Base-by-base conservation (phyloP, 257 asterid genomes). In the Striga asiatica region DNA sequence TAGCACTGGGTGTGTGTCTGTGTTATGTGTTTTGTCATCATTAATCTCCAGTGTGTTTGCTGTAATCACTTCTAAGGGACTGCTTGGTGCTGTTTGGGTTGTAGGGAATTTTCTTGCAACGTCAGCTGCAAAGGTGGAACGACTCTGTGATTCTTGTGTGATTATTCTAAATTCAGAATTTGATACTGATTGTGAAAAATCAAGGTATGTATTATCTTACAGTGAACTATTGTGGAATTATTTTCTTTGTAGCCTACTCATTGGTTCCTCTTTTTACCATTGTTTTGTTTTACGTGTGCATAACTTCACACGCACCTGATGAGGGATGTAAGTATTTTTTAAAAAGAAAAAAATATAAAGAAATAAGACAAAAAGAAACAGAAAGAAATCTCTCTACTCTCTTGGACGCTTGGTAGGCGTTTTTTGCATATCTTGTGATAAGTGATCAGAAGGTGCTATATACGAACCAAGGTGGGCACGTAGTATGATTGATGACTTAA, bases 121-220 rank as follows among this genome's bases (percentile, higher is more conserved):
- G 19, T 78, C 83, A 31, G 74, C 85, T 53, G 88, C 81, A 45
- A 82, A 71, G 77, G 66, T 62, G 78, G 98, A 76, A 48, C 86
- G 52, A 25, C 89, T 84, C 48, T 92, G 98, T 74, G 95, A 92
- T 84, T 68, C 88, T 24, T 92, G 98, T 79, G 68, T 78, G 75
- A 71, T 74, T 54, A 54, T 60, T 48, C 68, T 72, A 53, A 87
- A 80, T 63, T 74, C 88, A 28, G 92, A 82, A 41, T 61, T 68
- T 60, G 82, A 76, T 72, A 62, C 78, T 49, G 81, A 79, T 71
- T 67, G 66, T 50, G 63, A 52, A 24, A 74, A 74, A 68, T 68
- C 76, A 42, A 74, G 87, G 87, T 24, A 43, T 43, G 50, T 79
- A 72, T 56, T 67, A 28, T 49, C 25, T 47, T 62, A 50, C 50